Conservation (phyloP, 305 asterid species). For the Plantago rigida region DNA sequence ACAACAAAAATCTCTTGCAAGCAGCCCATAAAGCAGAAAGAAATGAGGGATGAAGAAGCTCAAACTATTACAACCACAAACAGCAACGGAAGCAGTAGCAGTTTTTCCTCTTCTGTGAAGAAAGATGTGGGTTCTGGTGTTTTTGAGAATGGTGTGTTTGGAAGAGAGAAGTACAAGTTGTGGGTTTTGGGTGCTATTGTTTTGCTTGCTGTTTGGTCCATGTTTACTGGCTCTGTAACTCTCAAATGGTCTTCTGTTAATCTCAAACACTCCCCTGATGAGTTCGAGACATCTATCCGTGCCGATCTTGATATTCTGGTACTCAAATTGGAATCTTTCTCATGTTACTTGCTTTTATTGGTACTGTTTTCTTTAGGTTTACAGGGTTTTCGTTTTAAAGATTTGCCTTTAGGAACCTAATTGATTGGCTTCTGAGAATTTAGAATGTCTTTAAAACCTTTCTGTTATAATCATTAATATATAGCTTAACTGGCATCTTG, state of each 20-base stretch:
- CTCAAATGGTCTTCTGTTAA: conserved; percentile 64
- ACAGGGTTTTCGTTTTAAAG: too few relatives aligned
- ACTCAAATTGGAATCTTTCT: conserved; percentile 1
- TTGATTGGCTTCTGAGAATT: too few relatives aligned
- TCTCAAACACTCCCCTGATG: conserved; percentile 42
- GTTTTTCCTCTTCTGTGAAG: conserved; percentile 28
- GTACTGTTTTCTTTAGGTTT: not conserved
- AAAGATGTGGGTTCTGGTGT: conserved; percentile 34
- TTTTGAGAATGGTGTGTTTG: conserved; percentile 40
- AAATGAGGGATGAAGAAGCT: conserved; percentile 75
- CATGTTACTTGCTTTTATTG: not conserved
- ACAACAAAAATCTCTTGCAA: too few relatives aligned
- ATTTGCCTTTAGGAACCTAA: not conserved
- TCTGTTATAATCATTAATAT: too few relatives aligned
- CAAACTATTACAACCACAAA: conserved; percentile 28
- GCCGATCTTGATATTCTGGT: conserved; percentile 84
- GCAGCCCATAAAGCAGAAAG: not conserved
- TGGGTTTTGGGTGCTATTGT: conserved; percentile 78
- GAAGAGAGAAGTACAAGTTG: conserved; percentile 73
- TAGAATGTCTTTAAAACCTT: too few relatives aligned
- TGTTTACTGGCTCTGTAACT: conserved; percentile 83
- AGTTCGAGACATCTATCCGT: conserved; percentile 44
- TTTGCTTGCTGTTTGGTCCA: conserved; percentile 77
- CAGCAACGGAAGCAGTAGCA: conserved; percentile 20
- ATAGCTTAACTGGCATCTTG: too few relatives aligned